Evolutionary conservation across 345 rosid genomes (phyloP).

Genomic region (Citrus glauca): DNA sequence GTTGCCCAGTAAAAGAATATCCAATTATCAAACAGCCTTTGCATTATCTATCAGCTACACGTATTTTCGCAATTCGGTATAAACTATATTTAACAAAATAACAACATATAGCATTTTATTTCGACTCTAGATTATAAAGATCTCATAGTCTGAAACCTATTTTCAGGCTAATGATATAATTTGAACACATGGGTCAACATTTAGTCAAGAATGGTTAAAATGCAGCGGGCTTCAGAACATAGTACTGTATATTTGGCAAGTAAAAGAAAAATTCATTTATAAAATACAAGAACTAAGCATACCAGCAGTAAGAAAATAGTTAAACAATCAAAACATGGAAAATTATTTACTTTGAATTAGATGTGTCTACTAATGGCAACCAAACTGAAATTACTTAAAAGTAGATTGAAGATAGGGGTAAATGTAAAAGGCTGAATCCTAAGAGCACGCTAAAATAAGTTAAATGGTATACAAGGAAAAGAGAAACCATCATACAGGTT

Average conservation of each 20-base stretch:
- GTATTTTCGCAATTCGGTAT: background rate
- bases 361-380: background rate
- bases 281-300: constrained; percentile 5
- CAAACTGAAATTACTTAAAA: background rate
- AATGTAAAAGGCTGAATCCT: background rate
- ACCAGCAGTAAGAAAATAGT: background rate
- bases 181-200: background rate
- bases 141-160: background rate
- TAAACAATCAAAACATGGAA: background rate
- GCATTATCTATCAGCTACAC: background rate
- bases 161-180: background rate
- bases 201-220: background rate
- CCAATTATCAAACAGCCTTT: background rate
- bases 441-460: background rate
- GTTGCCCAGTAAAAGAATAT: background rate
- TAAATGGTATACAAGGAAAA: background rate
- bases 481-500: constrained; percentile 20
- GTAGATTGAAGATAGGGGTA: background rate
- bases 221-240: background rate
- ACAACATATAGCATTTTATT: background rate
- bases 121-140: background rate
- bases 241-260: background rate
- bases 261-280: background rate
- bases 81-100: background rate
- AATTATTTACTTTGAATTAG: background rate